These are phyloP conservation scores for Penicillium ucsense DNA, from an alignment of 495 filamentous ascomycete species.

Conservation along the genomic window DNA sequence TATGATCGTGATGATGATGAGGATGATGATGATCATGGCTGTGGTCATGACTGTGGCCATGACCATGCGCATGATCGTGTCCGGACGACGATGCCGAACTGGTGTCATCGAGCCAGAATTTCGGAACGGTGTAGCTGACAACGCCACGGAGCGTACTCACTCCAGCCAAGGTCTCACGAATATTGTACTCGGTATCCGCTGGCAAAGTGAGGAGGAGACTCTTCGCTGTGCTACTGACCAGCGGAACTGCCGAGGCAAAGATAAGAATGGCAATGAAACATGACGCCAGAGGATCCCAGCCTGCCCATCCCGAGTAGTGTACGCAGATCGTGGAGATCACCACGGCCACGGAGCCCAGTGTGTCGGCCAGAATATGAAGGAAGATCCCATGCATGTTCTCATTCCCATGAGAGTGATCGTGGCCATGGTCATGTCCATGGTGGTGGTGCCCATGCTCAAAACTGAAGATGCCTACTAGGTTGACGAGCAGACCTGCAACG, in stretches of 20 bases:
- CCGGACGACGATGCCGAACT: conserved; percentile 13
- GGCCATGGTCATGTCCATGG: conserved; percentile 53
- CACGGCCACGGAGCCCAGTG: conserved; percentile 86
- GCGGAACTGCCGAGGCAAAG: conserved; percentile 74
- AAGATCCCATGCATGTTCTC: conserved; percentile 99
- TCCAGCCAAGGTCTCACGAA: conserved; percentile 76
- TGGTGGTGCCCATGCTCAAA: conserved; percentile 63
- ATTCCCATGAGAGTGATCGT: conserved; percentile 67
- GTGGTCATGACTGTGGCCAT: conserved; percentile 7
- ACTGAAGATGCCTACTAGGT: conserved; percentile 81
- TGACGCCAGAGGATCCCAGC: conserved; percentile 93
- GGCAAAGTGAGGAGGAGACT: conserved; percentile 77
- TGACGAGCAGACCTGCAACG: conserved; percentile 73
- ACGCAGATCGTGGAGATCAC: conserved; percentile 86
- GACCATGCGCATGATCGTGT: conserved; percentile 9
- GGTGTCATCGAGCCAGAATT: conserved; percentile 89
- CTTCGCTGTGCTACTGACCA: conserved; percentile 76
- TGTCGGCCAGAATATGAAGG: conserved; percentile 90
- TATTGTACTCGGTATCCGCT: conserved; percentile 75
- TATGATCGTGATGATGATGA: background rate
- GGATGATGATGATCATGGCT: background rate
- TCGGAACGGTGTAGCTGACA: conserved; percentile 73
- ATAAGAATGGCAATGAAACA: conserved; percentile 91
- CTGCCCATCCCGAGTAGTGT: conserved; percentile 75
- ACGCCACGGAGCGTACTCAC: conserved; percentile 78